phyloP scores from a whole-genome alignment of 164 flowering plant species.

The Protea cynaroides region DNA sequence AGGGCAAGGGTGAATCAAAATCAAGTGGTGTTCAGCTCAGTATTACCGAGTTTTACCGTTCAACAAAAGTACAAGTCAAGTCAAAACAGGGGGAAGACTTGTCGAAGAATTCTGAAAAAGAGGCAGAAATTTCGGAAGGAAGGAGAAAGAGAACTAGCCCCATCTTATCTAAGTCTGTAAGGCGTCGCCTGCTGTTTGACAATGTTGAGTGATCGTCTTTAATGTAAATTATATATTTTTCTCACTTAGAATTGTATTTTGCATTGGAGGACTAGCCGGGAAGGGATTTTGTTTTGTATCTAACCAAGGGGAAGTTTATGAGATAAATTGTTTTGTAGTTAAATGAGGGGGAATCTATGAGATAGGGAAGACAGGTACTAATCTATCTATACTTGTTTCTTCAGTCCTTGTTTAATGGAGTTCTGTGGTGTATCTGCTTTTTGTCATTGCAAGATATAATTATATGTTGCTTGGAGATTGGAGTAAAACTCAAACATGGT shows the following conservation, averaged over 20 bases:
- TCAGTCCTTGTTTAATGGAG: no score
- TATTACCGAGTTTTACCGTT: conserved; percentile 66
- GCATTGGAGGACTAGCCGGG: no score
- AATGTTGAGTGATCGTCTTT: not conserved
- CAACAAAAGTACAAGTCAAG: conserved; percentile 34
- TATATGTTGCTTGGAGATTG: no score
- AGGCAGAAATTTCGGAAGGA: conserved; percentile 14
- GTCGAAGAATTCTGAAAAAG: conserved; percentile 6
- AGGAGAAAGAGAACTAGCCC: conserved; percentile 26
- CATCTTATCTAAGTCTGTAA: conserved; percentile 53
- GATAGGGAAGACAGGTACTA: no score
- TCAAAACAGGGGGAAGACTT: conserved; percentile 30
- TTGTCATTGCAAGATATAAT: conserved; percentile 8
- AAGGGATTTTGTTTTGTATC: no score
- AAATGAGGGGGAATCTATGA: no score
- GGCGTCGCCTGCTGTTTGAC: conserved; percentile 59
- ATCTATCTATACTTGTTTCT: no score
- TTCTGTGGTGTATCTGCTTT: not conserved
- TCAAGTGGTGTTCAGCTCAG: conserved; percentile 46
- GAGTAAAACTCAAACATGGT: no score
- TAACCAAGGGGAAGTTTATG: no score
- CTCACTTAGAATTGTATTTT: not conserved
- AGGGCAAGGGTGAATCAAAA: conserved; percentile 22
- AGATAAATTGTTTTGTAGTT: no score
- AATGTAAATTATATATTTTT: conserved; percentile 3